phyloP scores from a whole-genome alignment of 805 yeast species.

The Teunomyces stri region DNA sequence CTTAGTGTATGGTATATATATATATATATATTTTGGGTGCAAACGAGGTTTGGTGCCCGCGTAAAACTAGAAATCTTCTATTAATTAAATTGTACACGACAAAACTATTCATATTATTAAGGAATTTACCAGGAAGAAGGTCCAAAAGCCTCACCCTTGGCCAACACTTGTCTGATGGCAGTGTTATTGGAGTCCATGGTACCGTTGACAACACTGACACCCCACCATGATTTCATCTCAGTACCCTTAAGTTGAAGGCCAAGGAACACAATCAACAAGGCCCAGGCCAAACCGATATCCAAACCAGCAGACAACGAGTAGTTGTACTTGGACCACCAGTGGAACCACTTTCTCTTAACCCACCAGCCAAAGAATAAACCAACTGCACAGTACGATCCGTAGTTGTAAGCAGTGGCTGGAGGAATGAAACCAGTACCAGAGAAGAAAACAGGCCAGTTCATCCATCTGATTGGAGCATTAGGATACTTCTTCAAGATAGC shows the following conservation, averaged over 20 bases:
- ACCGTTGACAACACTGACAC: conserved; percentile 44
- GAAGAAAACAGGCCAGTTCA: conserved; percentile 41
- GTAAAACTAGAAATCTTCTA: background rate
- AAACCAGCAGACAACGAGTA: conserved; percentile 45
- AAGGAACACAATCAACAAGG: conserved; percentile 26
- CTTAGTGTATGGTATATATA: background rate
- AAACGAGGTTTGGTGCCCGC: background rate
- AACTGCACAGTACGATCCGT: conserved; percentile 48
- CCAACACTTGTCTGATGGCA: conserved; percentile 29
- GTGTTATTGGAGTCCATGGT: conserved; percentile 38
- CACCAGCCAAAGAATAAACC: conserved; percentile 37
- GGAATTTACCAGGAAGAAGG: conserved; percentile 45
- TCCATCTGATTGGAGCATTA: conserved; percentile 24
- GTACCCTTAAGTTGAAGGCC: conserved; percentile 15
- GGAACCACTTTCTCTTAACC: conserved; percentile 40
- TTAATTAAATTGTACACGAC: background rate
- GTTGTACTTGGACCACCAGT: conserved; percentile 46
- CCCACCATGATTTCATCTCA: conserved; percentile 60
- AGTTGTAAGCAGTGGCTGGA: conserved; percentile 72
- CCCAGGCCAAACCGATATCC: conserved; percentile 41
- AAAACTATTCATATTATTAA: conserved; percentile 1
- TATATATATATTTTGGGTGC: too few species aligned
- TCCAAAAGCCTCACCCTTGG: conserved; percentile 47
- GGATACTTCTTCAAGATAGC: conserved; percentile 42
- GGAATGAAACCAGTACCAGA: conserved; percentile 60